Evolutionary conservation across 176 grass and related monocot genomes (phyloP), one percentile per base, ranked within the genome.

Genomic region (Saccharum officinarum): DNA sequence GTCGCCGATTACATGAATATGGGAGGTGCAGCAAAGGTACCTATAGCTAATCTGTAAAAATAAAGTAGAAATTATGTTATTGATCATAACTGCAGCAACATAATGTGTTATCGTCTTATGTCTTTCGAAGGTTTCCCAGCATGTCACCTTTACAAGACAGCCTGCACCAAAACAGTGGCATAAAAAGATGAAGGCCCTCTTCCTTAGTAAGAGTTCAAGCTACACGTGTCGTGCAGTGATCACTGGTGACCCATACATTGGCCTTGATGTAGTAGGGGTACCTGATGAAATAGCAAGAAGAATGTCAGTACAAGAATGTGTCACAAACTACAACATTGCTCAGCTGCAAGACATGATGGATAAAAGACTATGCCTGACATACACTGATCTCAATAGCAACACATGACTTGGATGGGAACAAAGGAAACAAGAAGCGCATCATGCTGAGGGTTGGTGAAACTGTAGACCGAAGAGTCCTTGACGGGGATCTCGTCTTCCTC

Each of bases 231-330:
- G 89, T 54, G 85, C 49, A 60, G 89, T 92, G 66, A 94, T 94
- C 47, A 94, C 87, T 13, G 92, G 89, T 62, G 92, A 94, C 67
- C 83, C 92, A 15, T 94, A 94, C 88, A 91, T 94, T 63, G 77
- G 71, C 23, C 22, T 94, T 23, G 82, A 89, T 46, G 81, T 85
- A 25, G 79, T 91, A 62, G 92, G 89, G 28, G 67, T 94, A 12
- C 92, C 92, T 71, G 66, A 88, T 72, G 89, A 91, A 85, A 33
- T 94, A 57, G 92, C 89, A 59, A 79, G 76, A 36, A 89, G 72
- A 50, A 91, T 94, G 37, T 89, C 92, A 9, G 90, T 94, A 46
- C 28, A 89, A 73, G 87, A 91, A 63, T 82, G 23, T 40, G 87
- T 89, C 25, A 94, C 87, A 64, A 73, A 79, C 64, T 79, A 89